Evolutionary conservation across 805 yeast species (phyloP), one percentile per base, ranked within the genome.

Genomic region (Lipomyces yamadae): DNA sequence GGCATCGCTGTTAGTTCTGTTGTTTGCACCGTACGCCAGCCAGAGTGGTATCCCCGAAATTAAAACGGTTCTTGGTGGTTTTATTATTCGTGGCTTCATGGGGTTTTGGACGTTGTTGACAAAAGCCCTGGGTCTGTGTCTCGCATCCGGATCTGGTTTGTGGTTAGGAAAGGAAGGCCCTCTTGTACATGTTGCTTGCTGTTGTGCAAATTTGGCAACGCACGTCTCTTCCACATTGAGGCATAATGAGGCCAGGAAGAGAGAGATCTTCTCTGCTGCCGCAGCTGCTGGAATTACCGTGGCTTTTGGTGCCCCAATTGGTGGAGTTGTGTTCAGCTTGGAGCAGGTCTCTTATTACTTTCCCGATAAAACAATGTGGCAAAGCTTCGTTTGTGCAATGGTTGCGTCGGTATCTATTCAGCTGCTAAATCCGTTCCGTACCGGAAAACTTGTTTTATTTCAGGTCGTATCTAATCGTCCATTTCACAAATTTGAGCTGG

Each of bases 151-250:
- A 30, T 85, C 91, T 0, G 96, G 96, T 0, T 73, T 91, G 2
- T 89, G 94, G 91, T 82, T 89, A 5, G 97, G 97, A 5, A 87
- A 86, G 73, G 97, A 91, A 73, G 97, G 96, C 1, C 97, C 97
- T 0, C 76, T 92, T 63, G 93, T 90, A 33, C 96, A 92, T 76
- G 84, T 91, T 3, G 83, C 94, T 0, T 85, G 90, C 70, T 86
- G 90, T 69, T 79, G 86, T 73, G 78, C 87, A 71, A 76, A 78
- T 69, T 50, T 78, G 63, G 63, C 83, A 7, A 75, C 84, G 57
- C 72, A 76, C 24, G 61, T 72, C 2, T 75, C 80, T 61, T 76
- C 80, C 2, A 56, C 68, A 0, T 62, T 78, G 58, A 64, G 74
- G 34, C 73, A 73, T 0, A 85, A 84, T 68, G 91, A 88, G 73